Evolutionary conservation across 164 flowering plant genomes (phyloP).

Genomic region (Buxus sempervirens): DNA sequence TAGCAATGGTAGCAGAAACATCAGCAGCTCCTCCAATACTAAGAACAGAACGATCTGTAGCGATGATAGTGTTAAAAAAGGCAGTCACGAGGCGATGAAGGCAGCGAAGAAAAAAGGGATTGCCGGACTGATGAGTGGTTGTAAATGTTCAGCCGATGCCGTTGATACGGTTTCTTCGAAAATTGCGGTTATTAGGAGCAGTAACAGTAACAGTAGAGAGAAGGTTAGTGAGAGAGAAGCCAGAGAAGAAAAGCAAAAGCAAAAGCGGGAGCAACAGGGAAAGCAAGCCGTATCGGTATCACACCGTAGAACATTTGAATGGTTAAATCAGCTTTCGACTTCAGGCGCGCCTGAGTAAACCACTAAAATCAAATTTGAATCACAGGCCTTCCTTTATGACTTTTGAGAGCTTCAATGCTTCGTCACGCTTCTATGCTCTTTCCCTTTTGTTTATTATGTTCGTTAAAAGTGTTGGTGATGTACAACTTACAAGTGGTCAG

Average conservation of each 20-base stretch:
- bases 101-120: slow-evolving; percentile 1
- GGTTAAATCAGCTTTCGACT: slow-evolving; percentile 73
- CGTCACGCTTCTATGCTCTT: no score
- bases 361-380: no score
- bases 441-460: no score
- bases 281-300: slow-evolving; percentile 34
- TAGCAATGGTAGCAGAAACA: slow-evolving; percentile 18
- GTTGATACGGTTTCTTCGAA: slow-evolving; percentile 37
- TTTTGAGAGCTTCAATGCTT: no score
- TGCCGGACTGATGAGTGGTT: slow-evolving; percentile 20
- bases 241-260: slow-evolving; percentile 9
- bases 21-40: no score
- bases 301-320: slow-evolving; percentile 66
- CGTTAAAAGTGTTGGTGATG: no score
- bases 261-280: slow-evolving; percentile 19
- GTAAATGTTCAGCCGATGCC: slow-evolving; percentile 49
- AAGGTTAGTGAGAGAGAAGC: background rate
- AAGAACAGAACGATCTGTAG: no score
- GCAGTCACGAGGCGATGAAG: slow-evolving; percentile 6
- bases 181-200: slow-evolving; percentile 16
- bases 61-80: background rate
- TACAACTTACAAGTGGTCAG: no score
- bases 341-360: slow-evolving; percentile 21
- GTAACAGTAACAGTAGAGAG: no score
- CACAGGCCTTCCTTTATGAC: no score